Base-by-base conservation (phyloP, 2,329 filamentous ascomycete species). In the Alternaria solani region DNA sequence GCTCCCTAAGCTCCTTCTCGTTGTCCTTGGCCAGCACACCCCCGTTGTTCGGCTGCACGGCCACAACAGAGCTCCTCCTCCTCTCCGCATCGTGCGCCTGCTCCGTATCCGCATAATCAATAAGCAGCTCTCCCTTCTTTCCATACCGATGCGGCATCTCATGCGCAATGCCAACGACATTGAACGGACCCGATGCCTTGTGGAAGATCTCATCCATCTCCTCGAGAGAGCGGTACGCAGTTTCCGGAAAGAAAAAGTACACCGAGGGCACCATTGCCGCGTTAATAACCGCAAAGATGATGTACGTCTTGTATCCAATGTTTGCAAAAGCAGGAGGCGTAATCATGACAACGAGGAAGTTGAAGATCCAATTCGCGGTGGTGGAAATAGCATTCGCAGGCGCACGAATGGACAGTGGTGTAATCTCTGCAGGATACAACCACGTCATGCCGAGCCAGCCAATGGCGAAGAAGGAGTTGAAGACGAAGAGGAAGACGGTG, bases 381-480 rank as follows among this genome's bases (percentile, higher is more conserved):
- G 93, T 96, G 39, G 92, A 93, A 49, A 97, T 87, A 68, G 87
- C 93, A 62, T 96, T 93, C 82, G 93, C 93, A 59, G 92, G 91
- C 20, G 93, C 91, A 74, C 93, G 91, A 80, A 96, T 94, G 62
- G 91, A 91, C 55, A 96, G 87, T 51, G 93, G 92, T 85, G 91
- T 96, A 79, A 95, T 91, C 83, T 97, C 93, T 73, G 93, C 93
- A 70, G 76, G 77, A 52, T 78, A 79, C 1, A 77, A 60, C 75
- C 75, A 95, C 91, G 74, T 96, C 86, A 72, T 85, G 77, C 86
- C 86, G 81, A 71, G 84, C 93, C 92, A 96, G 66, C 92, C 96
- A 65, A 87, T 87, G 61, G 92, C 93, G 77, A 96, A 96, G 85
- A 91, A 95, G 84, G 91, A 92, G 84, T 96, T 94, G 85, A 93